Conservation (phyloP, 2,329 filamentous ascomycete species). For the Epichloe gansuensis region DNA sequence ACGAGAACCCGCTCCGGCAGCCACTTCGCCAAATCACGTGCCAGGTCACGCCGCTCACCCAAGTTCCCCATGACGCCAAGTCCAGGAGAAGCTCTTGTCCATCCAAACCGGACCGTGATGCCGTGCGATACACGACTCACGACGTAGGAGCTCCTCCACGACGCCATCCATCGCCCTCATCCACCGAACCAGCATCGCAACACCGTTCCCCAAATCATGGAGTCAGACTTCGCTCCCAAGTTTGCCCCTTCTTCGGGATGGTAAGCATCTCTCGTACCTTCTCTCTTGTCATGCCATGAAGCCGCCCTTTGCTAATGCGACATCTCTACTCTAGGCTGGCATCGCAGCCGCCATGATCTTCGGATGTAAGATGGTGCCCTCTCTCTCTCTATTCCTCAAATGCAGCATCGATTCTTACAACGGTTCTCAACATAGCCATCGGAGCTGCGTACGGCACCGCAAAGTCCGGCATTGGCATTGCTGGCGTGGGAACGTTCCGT, state of each 20-base stretch:
- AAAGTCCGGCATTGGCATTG: constrained; percentile 80
- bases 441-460: constrained; percentile 81
- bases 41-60: background rate
- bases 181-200: background rate
- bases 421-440: constrained; percentile 28
- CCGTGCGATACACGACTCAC: background rate
- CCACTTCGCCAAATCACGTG: constrained; percentile 2
- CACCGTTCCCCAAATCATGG: constrained; percentile 29
- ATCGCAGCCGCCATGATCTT: constrained; percentile 77
- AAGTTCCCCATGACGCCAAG: constrained; percentile 3
- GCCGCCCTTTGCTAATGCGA: constrained; percentile 6
- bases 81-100: background rate
- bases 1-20: too few species aligned
- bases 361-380: constrained; percentile 49
- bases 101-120: background rate
- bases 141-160: constrained; percentile 2
- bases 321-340: constrained; percentile 43
- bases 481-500: constrained; percentile 72
- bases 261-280: constrained; percentile 35
- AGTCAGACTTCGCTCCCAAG: constrained; percentile 56
- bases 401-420: constrained; percentile 5
- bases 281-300: constrained; percentile 12
- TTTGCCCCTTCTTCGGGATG: constrained; percentile 84
- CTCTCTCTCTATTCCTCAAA: background rate
- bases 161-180: background rate